Base-by-base conservation (phyloP, 129 eudicot species). In the Heracleum sosnowskyi region DNA sequence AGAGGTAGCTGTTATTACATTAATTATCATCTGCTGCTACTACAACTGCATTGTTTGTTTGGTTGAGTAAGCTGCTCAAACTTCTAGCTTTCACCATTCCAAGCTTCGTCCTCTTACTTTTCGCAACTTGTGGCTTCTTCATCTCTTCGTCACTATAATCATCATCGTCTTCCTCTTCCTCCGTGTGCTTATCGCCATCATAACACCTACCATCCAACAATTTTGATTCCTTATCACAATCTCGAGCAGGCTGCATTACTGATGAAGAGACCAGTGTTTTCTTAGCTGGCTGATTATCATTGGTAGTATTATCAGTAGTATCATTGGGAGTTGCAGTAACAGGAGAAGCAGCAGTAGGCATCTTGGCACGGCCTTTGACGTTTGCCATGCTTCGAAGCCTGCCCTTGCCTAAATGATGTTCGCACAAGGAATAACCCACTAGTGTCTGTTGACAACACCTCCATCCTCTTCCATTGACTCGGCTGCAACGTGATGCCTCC, bases 401-500 rank as follows among this genome's bases (percentile, higher is more conserved):
- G 79, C 98, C 97, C 82, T 91, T 93, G 2, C 98, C 93, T 79
- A 93, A 80, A 76, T 93, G 98, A 85, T 93, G 98, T 78, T 93
- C 97, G 15, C 98, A 93, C 79, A 91, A 85, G 7, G 97, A 89
- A 79, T 91, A 93, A 0, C 97, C 98, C 16, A 91, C 90, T 36
- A 93, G 90, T 29, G 97, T 93, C 36, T 84, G 96, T 55, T 93
- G 98, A 41, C 91, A 68, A 62, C 98, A 93, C 84, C 97, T 83
- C 98, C 98, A 91, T 28, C 98, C 98, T 73, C 98, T 88, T 76
- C 98, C 98, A 66, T 93, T 93, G 28, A 91, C 93, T 2, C 98
- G 89, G 41, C 97, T 93, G 82, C 98, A 93, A 76, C 97, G 78
- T 20, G 98, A 89, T 71, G 97, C 98, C 80, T 91, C 98, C 93